These are phyloP conservation scores for Metarhizium humberi DNA, from an alignment of 2,329 filamentous ascomycete species.

Conservation along the genomic window DNA sequence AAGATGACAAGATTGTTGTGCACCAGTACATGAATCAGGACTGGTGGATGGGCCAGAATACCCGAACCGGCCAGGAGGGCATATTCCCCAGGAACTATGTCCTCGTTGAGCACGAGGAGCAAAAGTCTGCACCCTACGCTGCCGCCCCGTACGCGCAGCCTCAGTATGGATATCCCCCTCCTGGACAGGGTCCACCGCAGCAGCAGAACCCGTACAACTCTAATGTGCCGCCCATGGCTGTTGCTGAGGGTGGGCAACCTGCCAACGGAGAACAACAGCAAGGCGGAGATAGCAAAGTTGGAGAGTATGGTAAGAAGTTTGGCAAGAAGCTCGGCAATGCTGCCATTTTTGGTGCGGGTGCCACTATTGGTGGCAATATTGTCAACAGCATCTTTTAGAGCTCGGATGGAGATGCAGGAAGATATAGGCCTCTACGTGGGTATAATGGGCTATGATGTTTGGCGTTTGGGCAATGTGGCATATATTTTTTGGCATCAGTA, in stretches of 20 bases:
- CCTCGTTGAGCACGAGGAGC: slow-evolving; percentile 54
- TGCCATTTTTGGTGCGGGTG: slow-evolving; percentile 87
- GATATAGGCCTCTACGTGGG: background rate
- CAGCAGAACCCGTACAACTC: slow-evolving; percentile 56
- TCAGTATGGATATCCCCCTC: slow-evolving; percentile 17
- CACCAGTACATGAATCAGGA: slow-evolving; percentile 92
- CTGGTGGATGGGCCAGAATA: slow-evolving; percentile 90
- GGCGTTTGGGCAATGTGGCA: background rate
- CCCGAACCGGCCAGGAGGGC: slow-evolving; percentile 73
- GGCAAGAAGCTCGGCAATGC: slow-evolving; percentile 79
- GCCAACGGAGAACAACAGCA: slow-evolving; percentile 28
- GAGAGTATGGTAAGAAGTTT: slow-evolving; percentile 82
- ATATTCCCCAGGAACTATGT: slow-evolving; percentile 96
- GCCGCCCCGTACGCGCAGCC: slow-evolving; percentile 27
- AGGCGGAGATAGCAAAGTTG: slow-evolving; percentile 49
- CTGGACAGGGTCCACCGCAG: slow-evolving; percentile 26
- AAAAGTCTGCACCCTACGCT: slow-evolving; percentile 26
- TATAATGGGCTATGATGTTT: background rate
- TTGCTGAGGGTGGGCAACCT: slow-evolving; percentile 48
- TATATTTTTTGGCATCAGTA: background rate
- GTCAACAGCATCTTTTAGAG: slow-evolving; percentile 80
- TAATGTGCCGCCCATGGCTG: slow-evolving; percentile 65
- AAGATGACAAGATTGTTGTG: slow-evolving; percentile 72
- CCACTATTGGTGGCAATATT: slow-evolving; percentile 80
- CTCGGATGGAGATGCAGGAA: background rate